phyloP scores from a whole-genome alignment of 345 rosid genomes.

The Melaleuca quinquenervia region DNA sequence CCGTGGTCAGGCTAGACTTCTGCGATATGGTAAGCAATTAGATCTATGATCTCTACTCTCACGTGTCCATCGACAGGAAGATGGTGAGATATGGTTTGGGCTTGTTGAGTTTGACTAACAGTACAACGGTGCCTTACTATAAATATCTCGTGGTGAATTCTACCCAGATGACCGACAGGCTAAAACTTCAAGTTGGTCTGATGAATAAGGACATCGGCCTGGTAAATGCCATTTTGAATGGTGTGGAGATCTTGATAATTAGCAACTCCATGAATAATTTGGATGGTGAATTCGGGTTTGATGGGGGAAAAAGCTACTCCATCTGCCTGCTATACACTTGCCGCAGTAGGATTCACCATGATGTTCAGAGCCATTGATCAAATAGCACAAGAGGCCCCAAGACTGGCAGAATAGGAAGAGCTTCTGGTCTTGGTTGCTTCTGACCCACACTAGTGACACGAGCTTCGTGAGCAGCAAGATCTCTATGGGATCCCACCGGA shows the following conservation, averaged over 20 bases:
- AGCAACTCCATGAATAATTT: conserved; percentile 1
- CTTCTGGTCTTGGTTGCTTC: too few relatives aligned
- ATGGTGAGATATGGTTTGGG: background rate
- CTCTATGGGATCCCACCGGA: background rate
- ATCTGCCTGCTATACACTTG: background rate
- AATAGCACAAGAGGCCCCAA: conserved; percentile 9
- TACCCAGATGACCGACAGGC: background rate
- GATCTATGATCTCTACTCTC: background rate
- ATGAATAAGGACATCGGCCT: background rate
- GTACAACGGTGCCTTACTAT: background rate
- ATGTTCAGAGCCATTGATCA: conserved; percentile 6
- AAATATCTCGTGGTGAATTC: conserved; percentile 1
- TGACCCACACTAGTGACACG: background rate
- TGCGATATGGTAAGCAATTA: background rate
- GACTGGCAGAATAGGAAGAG: too few relatives aligned
- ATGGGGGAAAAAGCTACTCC: background rate
- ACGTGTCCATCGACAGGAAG: conserved; percentile 3
- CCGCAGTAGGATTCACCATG: conserved; percentile 2
- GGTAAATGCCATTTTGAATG: conserved; percentile 1
- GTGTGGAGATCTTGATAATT: conserved; percentile 5
- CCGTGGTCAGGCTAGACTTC: background rate
- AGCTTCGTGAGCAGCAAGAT: conserved; percentile 5
- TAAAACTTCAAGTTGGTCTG: background rate
- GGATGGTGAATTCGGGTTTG: conserved; percentile 6
- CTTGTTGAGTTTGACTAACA: background rate